Evolutionary conservation across 495 filamentous ascomycete genomes (phyloP).

Genomic region (Hypoxylon lenormandii): DNA sequence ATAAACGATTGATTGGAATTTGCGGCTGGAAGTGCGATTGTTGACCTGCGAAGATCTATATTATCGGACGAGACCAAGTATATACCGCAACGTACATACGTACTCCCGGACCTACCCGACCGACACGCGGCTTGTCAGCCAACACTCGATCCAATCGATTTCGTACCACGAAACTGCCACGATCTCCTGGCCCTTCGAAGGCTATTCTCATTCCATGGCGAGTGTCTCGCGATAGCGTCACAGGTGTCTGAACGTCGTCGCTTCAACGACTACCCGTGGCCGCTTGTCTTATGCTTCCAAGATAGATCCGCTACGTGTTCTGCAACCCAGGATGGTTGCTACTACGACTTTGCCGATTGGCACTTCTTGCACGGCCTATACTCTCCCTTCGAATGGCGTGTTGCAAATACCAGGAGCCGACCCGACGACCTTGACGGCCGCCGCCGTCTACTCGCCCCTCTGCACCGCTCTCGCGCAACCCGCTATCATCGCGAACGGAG

Average conservation of each 20-base stretch:
- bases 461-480: constrained; percentile 62
- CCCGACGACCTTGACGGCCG: constrained; percentile 69
- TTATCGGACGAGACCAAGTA: constrained; percentile 9
- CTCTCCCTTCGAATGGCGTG: constrained; percentile 71
- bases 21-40: constrained; percentile 16
- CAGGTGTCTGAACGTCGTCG: constrained; percentile 42
- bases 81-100: constrained; percentile 27
- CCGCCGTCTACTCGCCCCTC: constrained; percentile 71
- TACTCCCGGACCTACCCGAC: constrained; percentile 22
- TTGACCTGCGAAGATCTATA: constrained; percentile 15
- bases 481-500: constrained; percentile 60
- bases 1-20: constrained; percentile 14
- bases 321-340: constrained; percentile 39
- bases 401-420: constrained; percentile 69
- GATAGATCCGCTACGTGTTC: constrained; percentile 25
- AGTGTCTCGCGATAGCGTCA: constrained; percentile 45
- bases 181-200: constrained; percentile 39
- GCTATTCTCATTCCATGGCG: constrained; percentile 50
- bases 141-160: constrained; percentile 23
- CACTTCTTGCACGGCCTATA: constrained; percentile 68
- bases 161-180: constrained; percentile 28
- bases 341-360: constrained; percentile 44
- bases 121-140: neutral
- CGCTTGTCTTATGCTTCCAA: constrained; percentile 21
- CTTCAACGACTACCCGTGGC: constrained; percentile 32